Evolutionary conservation across 768 basidiomycete species (phyloP).

Genomic region (Naematelia encephala): DNA sequence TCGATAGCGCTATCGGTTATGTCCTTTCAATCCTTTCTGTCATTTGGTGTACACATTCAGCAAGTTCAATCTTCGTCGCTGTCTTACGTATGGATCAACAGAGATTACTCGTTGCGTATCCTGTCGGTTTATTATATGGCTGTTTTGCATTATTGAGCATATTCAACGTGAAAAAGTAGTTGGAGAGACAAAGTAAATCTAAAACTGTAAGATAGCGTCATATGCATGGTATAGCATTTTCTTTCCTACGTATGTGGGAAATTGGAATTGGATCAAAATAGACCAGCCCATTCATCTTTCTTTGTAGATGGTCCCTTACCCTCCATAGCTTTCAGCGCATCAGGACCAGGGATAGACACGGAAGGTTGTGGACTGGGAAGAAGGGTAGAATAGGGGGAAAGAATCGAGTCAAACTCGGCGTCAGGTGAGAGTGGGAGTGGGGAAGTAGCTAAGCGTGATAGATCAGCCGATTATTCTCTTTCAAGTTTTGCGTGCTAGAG

Average conservation of each 20-base stretch:
- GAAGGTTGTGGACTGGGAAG: constrained; percentile 38
- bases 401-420: constrained; percentile 44
- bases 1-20: constrained; percentile 84
- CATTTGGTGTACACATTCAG: constrained; percentile 94
- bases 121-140: constrained; percentile 86
- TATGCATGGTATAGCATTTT: constrained; percentile 8
- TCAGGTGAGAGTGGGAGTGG: constrained; percentile 32
- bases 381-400: constrained; percentile 44
- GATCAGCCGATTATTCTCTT: constrained; percentile 1
- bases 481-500: too few species aligned
- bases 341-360: constrained; percentile 24
- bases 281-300: constrained; percentile 46
- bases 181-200: not conserved
- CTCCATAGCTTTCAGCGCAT: constrained; percentile 23
- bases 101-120: constrained; percentile 91
- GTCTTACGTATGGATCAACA: constrained; percentile 95
- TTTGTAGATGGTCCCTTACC: constrained; percentile 17
- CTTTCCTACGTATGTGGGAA: too few species aligned
- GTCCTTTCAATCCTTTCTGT: constrained; percentile 76
- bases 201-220: not conserved
- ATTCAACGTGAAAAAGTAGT: constrained; percentile 60
- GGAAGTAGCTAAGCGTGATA: constrained; percentile 16
- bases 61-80: constrained; percentile 91
- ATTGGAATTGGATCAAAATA: constrained; percentile 21
- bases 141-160: constrained; percentile 91